Percentiles rank a stretch among this genome's conserved stretches.
Conservation (phyloP, 371 early-diverging fungal genomes). For the Mucor ambiguus region DNA sequence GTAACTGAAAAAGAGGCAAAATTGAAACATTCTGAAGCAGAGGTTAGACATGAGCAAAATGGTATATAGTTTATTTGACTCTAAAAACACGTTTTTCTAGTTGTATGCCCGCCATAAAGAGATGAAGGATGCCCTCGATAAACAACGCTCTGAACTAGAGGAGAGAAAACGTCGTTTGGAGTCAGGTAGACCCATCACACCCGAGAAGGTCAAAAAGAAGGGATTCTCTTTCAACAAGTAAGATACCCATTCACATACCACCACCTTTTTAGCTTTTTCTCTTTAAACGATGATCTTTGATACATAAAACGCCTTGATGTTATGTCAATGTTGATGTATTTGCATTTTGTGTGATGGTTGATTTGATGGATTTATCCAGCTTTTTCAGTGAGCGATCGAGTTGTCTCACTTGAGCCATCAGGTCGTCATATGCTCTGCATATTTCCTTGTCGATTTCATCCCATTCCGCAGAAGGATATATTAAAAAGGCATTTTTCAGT, state of each 20-base stretch:
- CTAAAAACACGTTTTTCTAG: constrained; percentile 22
- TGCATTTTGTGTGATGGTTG: not conserved
- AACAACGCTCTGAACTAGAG: constrained; percentile 89
- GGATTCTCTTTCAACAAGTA: constrained; percentile 73
- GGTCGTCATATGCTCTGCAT: constrained; percentile 26
- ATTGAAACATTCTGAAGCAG: constrained; percentile 95
- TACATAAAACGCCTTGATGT: not conserved
- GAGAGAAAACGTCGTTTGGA: constrained; percentile 90
- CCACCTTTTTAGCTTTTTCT: not conserved
- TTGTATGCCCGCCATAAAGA: constrained; percentile 94
- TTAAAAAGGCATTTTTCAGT: constrained; percentile 22
- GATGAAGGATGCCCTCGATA: constrained; percentile 95
- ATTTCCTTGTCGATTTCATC: constrained; percentile 26
- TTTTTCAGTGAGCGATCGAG: constrained; percentile 22
- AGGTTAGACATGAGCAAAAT: constrained; percentile 47
- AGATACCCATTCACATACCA: not conserved
- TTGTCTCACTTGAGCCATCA: constrained; percentile 30
- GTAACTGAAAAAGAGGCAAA: constrained; percentile 96
- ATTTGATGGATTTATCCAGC: constrained; percentile 22
- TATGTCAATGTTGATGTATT: not conserved
- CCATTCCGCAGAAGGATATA: constrained; percentile 13
- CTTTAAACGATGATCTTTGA: not conserved
- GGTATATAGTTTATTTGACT: not conserved
- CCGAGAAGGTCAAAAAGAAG: constrained; percentile 80
- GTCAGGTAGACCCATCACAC: constrained; percentile 80